Evolutionary conservation across 1,139 yeast species (phyloP), one percentile per base, ranked within the genome.

Genomic region (Hemisphaericaspora xylanilytica): DNA sequence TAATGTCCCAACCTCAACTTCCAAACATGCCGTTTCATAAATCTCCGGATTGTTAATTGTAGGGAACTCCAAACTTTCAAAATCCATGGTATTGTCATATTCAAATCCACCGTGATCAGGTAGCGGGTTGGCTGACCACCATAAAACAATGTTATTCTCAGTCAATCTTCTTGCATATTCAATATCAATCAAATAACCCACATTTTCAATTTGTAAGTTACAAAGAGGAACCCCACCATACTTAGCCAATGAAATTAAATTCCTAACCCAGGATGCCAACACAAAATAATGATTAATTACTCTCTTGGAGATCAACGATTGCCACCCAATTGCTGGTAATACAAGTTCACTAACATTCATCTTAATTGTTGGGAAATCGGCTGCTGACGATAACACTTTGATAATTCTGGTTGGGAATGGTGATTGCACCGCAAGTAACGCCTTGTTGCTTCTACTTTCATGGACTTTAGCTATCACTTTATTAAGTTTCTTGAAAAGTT

Each of bases 71-170:
- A 82, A 65, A 28, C 74, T 75, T 41, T 84, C 94, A 53, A 78
- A 75, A 35, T 70, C 70, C 44, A 65, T 56, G 30, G 60, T 44
- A 48, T 58, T 55, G 51, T 87, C 96, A 51, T 74, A 77, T 56
- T 89, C 94, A 38, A 71, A 60, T 0, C 97, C 97, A 28, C 96
- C 97, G 55, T 80, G 84, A 55, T 88, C 97, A 0, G 97, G 95
- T 33, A 75, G 63, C 1, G 95, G 87, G 27, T 73, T 73, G 3
- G 81, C 76, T 0, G 96, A 86, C 97, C 98, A 90, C 98, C 98
- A 94, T 34, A 92, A 63, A 3, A 90, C 84, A 37, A 87, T 76
- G 47, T 81, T 80, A 37, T 78, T 77, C 28, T 76, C 72, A 24
- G 71, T 69, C 40, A 92, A 71, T 41, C 82, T 74, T 53, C 98